Base-by-base conservation (phyloP, 2,329 filamentous ascomycete species). In the Scedosporium minutisporum region DNA sequence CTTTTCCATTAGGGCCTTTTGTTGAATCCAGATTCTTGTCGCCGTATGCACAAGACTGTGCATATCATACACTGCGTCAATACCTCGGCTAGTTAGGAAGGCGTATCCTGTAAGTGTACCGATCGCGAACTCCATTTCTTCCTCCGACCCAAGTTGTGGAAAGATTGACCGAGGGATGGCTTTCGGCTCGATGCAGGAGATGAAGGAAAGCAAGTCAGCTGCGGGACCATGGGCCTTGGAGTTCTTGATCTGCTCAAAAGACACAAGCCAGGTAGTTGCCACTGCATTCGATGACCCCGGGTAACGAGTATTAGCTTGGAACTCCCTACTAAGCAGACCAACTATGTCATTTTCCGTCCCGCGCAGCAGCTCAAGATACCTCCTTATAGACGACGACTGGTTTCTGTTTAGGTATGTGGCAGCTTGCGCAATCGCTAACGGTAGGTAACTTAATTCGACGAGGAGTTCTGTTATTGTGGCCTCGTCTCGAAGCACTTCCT, bases 181-280 rank as follows among this genome's bases (percentile, higher is more conserved):
- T 63, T 71, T 72, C n/a, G 68, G 67, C 63, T 73, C 70, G 41
- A 78, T 69, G 51, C 67, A 75, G 2, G 71, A 73, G 48, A 76
- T 71, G 60, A 78, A 74, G 1, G 67, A 70, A 1, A 79, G 65
- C 59, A 74, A 65, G 27, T 29, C 27, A 29, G 27, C 27, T 2
- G 74, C 64, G 57, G 70, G 71, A 3, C 75, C 76, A 3, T 66
- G n/a, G 9, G 61, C 16, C 62, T 75, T 64, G 0, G 41, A 63
- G 33, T 65, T 62, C 21, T 64, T 65, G 25, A 78, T 75, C 33
- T 74, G 69, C 16, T 76, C 66, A 41, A 80, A 76, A 0, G 77
- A 78, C 16, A 79, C 69, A 1, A 76, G 65, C 68, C 71, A 74
- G 16, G 75, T 74, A 1, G 67, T 67, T 33, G 70, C 70, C 5